Base-by-base conservation (phyloP, 176 grass and related monocot genomes). In the Ananas comosus region DNA sequence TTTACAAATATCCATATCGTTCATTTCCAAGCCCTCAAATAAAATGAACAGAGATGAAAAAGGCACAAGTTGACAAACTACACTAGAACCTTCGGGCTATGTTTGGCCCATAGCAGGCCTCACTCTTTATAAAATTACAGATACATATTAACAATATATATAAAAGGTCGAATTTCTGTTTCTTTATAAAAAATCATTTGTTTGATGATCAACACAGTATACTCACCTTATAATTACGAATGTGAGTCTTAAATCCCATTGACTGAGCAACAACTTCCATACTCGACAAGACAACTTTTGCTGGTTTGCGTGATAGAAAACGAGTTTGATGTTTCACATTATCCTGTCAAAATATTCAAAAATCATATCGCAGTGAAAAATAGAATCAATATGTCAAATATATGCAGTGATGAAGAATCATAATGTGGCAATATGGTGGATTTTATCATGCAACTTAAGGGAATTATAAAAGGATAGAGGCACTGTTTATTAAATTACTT, bases 251-350 rank as follows among this genome's bases (percentile, higher is more conserved):
- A 70, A 92, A 92, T 19, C 94, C 94, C 94, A 97, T 97, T 48
- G 94, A 97, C 70, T 97, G 94, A 13, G 94, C 94, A 81, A 97
- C 72, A 74, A 97, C 82, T 72, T 97, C 94, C 94, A 97, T 88
- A 65, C 74, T 97, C 81, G 94, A 90, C 80, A 93, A 90, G 52
- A 97, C 85, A 83, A 97, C 89, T 57, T 83, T 92, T 51, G 84
- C 86, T 17, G 89, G 78, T 82, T 90, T 92, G 72, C 49, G 11
- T 66, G 94, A 97, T 75, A 93, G 86, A 72, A 97, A 97, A 71
- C 94, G 91, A 74, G 78, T 87, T 65, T 53, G 84, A 71, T 92
- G 83, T 77, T 87, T 92, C 67, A 79, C 75, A 78, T 80, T 78
- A 71, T 90, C 90, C 94, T 97, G 76, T 52, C 13, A 56, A 72